Percentiles rank a stretch among this genome's conserved stretches.
phyloP scores from a whole-genome alignment of 192 early-diverging fungal species.

The Entomortierella lignicola region DNA sequence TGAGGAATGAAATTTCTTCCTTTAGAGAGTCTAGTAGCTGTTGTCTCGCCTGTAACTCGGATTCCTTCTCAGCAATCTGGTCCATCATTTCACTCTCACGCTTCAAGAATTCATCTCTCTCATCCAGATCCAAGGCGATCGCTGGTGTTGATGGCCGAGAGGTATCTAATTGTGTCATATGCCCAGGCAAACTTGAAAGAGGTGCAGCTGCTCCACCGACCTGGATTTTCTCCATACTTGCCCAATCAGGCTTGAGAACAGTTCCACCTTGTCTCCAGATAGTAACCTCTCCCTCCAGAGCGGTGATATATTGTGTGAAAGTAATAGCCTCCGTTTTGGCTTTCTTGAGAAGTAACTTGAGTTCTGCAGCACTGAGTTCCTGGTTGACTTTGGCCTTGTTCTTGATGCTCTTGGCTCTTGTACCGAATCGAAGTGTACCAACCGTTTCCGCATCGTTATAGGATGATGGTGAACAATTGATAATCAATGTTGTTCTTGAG shows the following conservation, averaged over 20 bases:
- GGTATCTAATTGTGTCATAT: conserved; percentile 60
- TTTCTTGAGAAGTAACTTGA: conserved; percentile 94
- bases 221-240: conserved; percentile 63
- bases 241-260: conserved; percentile 73
- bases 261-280: conserved; percentile 88
- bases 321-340: conserved; percentile 83
- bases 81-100: conserved; percentile 98
- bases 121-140: conserved; percentile 83
- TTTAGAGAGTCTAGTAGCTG: conserved; percentile 70
- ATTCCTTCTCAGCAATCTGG: conserved; percentile 91
- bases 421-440: conserved; percentile 95
- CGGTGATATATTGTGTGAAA: conserved; percentile 85
- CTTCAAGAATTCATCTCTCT: conserved; percentile 93
- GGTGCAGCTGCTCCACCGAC: conserved; percentile 56
- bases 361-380: conserved; percentile 93
- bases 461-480: conserved; percentile 97
- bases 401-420: conserved; percentile 99
- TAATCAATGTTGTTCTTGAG: conserved; percentile 98
- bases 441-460: conserved; percentile 98
- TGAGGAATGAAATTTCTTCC: conserved; percentile 79
- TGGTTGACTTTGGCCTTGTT: conserved; percentile 99
- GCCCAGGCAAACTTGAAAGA: conserved; percentile 51
- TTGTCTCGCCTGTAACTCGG: conserved; percentile 74
- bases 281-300: conserved; percentile 89
- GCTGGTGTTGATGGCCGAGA: conserved; percentile 83